phyloP scores from a whole-genome alignment of 345 rosid genomes.

The Gossypium arboreum region DNA sequence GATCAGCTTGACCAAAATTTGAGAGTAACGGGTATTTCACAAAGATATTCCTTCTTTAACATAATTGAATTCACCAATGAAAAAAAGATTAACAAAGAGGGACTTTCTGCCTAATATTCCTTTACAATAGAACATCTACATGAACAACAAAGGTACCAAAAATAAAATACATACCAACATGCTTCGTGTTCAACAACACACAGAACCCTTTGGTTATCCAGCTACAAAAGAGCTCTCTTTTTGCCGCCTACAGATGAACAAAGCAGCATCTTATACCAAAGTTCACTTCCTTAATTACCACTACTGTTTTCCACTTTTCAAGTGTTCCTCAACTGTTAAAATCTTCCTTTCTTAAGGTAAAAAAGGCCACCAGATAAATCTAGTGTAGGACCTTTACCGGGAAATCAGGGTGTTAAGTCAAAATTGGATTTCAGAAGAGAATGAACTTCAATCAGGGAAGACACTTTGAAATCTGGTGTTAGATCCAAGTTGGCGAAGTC shows the following conservation, averaged over 20 bases:
- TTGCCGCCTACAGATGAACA: neutral
- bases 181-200: neutral
- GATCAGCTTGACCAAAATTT: neutral
- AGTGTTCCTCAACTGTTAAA: conserved; percentile 5
- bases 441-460: conserved; percentile 54
- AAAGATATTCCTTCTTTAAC: neutral
- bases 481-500: conserved; percentile 48
- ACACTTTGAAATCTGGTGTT: conserved; percentile 75
- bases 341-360: neutral
- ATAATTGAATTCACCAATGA: neutral
- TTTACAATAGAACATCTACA: neutral
- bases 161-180: neutral
- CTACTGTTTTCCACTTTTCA: neutral
- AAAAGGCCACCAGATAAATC: neutral
- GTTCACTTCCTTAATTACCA: neutral
- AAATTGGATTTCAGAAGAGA: conserved; percentile 63
- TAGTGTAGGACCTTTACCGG: neutral
- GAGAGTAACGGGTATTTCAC: neutral
- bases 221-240: neutral
- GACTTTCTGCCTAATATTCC: neutral
- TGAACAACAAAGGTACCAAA: neutral
- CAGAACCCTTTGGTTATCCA: neutral
- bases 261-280: neutral
- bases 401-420: conserved; percentile 47
- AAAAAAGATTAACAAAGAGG: neutral